Evolutionary conservation across 306 rosid genomes (phyloP), one percentile per base, ranked within the genome.

Genomic region (Prunus armeniaca): DNA sequence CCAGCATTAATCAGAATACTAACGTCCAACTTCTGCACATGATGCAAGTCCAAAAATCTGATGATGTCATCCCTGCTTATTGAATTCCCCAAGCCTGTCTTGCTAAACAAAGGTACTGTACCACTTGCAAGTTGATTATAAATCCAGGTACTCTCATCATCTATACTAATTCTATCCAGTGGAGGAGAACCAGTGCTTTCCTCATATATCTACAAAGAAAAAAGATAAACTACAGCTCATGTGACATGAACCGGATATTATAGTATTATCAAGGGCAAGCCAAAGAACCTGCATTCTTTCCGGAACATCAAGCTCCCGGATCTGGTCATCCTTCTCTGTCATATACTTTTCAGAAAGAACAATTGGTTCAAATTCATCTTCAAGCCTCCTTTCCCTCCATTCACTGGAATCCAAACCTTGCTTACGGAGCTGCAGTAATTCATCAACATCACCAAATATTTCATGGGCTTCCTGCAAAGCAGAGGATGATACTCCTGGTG

Each of bases 391-490:
- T 79, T 90, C 97, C 73, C 55, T 88, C 85, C 87, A 81, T 73
- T 89, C 97, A 27, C 82, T 76, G 22, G 78, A 60, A 81, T 84
- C 88, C 81, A 88, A 77, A 28, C 82, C 92, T 76, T 84, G 85
- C 81, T 82, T 86, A 75, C 97, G 92, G 64, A 78, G 73, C 72
- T 80, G 80, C 49, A 95, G 79, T 55, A 85, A 83, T 70, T 92
- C 97, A 10, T 95, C 97, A n/a, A 86, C 93, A 73, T 95, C 99
- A 30, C 99, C 99, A 76, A 95, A 95, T 85, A 95, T 83, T 41
- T 91, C 97, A 66, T 92, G 97, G 77, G 99, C 99, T 86, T 95
- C 99, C 84, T 87, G 93, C 87, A 92, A 75, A 72, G 96, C 97
- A 65, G 92, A 84, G 32, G 99, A 95, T 41, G 97, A 92, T 78